Conservation (phyloP, 306 rosid species). For the Acacia crassicarpa region DNA sequence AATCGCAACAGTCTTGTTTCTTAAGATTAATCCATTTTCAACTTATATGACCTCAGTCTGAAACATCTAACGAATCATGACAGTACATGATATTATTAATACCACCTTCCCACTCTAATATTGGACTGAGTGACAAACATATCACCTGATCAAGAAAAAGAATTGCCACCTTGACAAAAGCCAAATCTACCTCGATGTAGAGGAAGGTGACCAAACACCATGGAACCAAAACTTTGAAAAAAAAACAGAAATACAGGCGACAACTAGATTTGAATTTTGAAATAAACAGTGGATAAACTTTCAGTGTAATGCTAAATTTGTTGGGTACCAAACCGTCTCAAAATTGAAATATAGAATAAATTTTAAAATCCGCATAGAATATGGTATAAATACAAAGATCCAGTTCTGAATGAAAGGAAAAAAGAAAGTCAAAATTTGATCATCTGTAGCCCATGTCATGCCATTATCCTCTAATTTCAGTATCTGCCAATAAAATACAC, state of each 20-base stretch:
- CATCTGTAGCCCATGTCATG: not conserved
- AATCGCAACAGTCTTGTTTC: not conserved
- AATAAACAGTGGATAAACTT: not conserved
- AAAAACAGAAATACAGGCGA: not conserved
- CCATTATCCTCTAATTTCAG: not conserved
- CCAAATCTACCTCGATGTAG: not conserved
- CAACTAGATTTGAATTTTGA: not conserved
- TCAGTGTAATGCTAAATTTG: not conserved
- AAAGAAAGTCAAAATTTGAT: constrained; percentile 13
- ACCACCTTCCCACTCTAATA: not conserved
- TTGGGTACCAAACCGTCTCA: not conserved
- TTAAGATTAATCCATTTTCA: not conserved
- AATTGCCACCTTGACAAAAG: not conserved
- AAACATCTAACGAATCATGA: not conserved
- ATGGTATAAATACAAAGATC: constrained; percentile 1
- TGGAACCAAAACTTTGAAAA: not conserved
- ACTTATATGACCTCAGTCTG: not conserved
- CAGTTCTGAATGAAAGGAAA: not conserved
- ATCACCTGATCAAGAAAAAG: not conserved
- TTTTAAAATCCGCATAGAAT: not conserved
- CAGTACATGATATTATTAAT: not conserved
- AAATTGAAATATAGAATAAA: not conserved
- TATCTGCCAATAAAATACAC: not conserved
- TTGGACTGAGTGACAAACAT: not conserved
- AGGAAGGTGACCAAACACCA: not conserved